These are phyloP conservation scores for Suillus sp. DNA, from an alignment of 768 basidiomycete genomes.

Conservation along the genomic window DNA sequence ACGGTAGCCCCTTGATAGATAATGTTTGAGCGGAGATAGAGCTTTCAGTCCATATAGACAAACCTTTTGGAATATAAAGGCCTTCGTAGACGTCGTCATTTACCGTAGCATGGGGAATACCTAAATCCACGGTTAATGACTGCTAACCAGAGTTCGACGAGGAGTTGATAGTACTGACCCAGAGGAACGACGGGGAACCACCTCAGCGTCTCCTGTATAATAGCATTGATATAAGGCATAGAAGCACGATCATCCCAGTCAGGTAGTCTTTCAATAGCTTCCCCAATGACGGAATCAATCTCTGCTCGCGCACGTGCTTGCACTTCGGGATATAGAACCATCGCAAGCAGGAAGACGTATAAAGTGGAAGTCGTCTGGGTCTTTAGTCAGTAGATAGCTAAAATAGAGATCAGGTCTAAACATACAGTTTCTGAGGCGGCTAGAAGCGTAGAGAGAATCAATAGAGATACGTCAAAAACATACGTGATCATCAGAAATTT, in stretches of 20 bases:
- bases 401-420: background rate
- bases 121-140: conserved; percentile 13
- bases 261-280: conserved; percentile 23
- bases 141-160: background rate
- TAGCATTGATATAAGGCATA: conserved; percentile 25
- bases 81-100: conserved; percentile 45
- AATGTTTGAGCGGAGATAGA: background rate
- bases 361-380: conserved; percentile 23
- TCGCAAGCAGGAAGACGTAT: conserved; percentile 25
- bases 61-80: conserved; percentile 49
- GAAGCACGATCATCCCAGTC: conserved; percentile 22
- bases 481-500: conserved; percentile 1
- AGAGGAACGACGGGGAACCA: conserved; percentile 25
- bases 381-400: background rate
- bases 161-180: conserved; percentile 11
- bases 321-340: conserved; percentile 29
- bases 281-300: conserved; percentile 23
- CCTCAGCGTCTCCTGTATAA: conserved; percentile 28
- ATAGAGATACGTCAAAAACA: conserved; percentile 14
- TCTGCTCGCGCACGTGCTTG: conserved; percentile 24
- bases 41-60: background rate
- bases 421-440: conserved; percentile 29
- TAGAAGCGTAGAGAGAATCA: background rate
- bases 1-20: conserved; percentile 22
- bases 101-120: conserved; percentile 35